Base-by-base conservation (phyloP, 495 filamentous ascomycete genomes). In the Neurospora cerealis region DNA sequence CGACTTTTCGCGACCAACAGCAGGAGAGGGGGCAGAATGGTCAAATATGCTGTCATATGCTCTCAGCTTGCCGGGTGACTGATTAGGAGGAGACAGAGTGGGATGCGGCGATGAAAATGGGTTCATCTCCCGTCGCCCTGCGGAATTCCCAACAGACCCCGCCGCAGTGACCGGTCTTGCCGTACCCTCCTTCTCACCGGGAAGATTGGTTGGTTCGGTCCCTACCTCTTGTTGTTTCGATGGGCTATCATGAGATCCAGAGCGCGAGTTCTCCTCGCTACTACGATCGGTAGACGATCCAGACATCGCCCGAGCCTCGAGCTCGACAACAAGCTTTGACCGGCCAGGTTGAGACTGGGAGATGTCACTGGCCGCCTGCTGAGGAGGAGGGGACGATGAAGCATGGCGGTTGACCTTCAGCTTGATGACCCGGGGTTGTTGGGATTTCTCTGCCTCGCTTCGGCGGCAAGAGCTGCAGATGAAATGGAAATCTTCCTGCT, bases 401-500 rank as follows among this genome's bases (percentile, higher is more conserved):
- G 86, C 87, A 41, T 89, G 81, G 13, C 87, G 85, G 74, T 91
- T 92, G 69, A 96, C 82, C 71, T 93, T 92, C 71, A 96, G 85
- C 80, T 95, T 97, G 78, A 87, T 88, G 70, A 79, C 69, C 83
- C 92, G 78, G 8, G 80, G 82, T 38, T 81, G 83, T 19, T 70
- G 60, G 21, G 80, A 79, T 69, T 85, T 83, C 15, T 78, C 81
- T 71, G 74, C 74, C 76, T 85, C 80, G 15, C 74, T 78, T 72
- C 88, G 90, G 48, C 88, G 89, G 66, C 96, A 99, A 69, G 89
- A 88, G 32, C 85, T 85, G 83, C 96, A 99, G 70, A 97, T 84
- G 80, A 97, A 97, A 72, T 93, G 90, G 79, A 97, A 98, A 76
- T 96, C 92, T 15, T 95, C 93, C 66, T 89, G 85, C 71, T 97